phyloP scores from a whole-genome alignment of 2,329 filamentous ascomycete species.

The Ophiocordyceps camponoti-leonardi region DNA sequence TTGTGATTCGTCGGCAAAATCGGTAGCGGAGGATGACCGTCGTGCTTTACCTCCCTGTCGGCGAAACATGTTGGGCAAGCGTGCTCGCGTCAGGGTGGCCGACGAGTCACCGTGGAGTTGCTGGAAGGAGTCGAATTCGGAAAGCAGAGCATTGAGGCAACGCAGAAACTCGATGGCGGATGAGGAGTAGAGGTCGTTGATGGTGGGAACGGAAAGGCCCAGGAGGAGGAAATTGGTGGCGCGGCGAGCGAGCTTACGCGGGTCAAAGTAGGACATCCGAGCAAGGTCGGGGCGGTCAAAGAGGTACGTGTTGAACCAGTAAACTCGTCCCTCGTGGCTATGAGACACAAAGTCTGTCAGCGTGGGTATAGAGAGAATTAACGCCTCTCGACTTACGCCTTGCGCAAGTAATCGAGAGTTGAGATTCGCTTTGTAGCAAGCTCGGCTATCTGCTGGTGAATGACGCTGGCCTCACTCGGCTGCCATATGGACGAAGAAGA shows the following conservation, averaged over 20 bases:
- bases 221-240: constrained; percentile 89
- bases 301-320: constrained; percentile 96
- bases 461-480: constrained; percentile 27
- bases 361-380: not conserved
- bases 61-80: constrained; percentile 73
- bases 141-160: constrained; percentile 66
- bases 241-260: constrained; percentile 68
- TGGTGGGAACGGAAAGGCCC: constrained; percentile 74
- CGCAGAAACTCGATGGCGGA: constrained; percentile 74
- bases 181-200: constrained; percentile 73
- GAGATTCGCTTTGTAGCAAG: constrained; percentile 83
- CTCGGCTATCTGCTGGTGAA: constrained; percentile 58
- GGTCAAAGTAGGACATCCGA: constrained; percentile 72
- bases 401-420: constrained; percentile 81
- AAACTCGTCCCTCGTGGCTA: constrained; percentile 83
- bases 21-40: constrained; percentile 31
- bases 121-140: constrained; percentile 90
- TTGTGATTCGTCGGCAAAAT: constrained; percentile 16
- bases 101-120: constrained; percentile 57
- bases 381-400: constrained; percentile 48
- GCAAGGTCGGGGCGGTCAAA: constrained; percentile 70
- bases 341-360: not conserved
- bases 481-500: constrained; percentile 11
- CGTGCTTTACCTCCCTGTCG: constrained; percentile 42
- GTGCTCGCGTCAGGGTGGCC: constrained; percentile 55